Conservation (phyloP, 1,284 basidiomycete genomes). For the Tausonia pullulans region DNA sequence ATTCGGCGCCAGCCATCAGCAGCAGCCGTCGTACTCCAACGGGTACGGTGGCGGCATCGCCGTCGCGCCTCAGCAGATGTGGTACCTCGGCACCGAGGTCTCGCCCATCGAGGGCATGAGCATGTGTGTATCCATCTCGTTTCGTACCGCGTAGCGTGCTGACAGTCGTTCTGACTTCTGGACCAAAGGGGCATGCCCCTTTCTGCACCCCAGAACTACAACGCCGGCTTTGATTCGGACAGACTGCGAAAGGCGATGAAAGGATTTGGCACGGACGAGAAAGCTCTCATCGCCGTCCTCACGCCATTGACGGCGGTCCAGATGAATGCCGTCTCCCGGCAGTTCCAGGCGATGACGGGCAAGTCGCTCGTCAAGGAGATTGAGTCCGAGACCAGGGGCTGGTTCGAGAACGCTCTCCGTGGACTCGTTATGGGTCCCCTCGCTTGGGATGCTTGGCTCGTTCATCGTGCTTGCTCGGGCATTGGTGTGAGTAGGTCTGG, state of each 20-base stretch:
- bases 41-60: background rate
- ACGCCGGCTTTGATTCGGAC: constrained; percentile 33
- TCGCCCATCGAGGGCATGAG: constrained; percentile 11
- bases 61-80: background rate
- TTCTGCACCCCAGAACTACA: constrained; percentile 27
- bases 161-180: background rate
- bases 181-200: constrained; percentile 27
- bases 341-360: constrained; percentile 32
- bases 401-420: constrained; percentile 35
- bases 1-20: constrained; percentile 13
- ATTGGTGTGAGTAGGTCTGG: constrained; percentile 3
- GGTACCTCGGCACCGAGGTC: constrained; percentile 2
- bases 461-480: constrained; percentile 32
- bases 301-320: constrained; percentile 33
- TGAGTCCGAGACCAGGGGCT: constrained; percentile 34
- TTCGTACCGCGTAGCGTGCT: background rate
- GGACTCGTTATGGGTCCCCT: constrained; percentile 34
- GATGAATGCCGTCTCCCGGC: constrained; percentile 31
- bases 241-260: constrained; percentile 36
- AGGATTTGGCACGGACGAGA: constrained; percentile 26
- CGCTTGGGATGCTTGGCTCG: constrained; percentile 30
- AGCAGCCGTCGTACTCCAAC: constrained; percentile 15
- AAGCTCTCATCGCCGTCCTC: constrained; percentile 30
- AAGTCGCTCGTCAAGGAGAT: constrained; percentile 28
- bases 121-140: background rate